Percentiles rank a stretch among this genome's conserved stretches.
Evolutionary conservation across 495 filamentous ascomycete species (phyloP).

Genomic region (Penicillium mononematosum): DNA sequence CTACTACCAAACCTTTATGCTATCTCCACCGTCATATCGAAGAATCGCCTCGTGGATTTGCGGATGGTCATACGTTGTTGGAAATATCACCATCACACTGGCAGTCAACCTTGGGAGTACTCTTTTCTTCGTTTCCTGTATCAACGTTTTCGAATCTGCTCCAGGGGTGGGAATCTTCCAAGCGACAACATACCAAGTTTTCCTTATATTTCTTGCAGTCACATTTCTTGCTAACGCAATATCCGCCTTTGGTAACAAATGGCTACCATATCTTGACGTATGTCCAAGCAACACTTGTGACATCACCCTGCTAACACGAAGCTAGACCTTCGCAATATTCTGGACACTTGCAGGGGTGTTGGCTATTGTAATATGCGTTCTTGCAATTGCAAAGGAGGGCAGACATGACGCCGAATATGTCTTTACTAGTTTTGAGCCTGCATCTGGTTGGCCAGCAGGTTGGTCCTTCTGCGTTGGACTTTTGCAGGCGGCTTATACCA

Average conservation of each 20-base stretch:
- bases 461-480: conserved; percentile 57
- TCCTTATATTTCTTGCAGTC: conserved; percentile 57
- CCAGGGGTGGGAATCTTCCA: conserved; percentile 31
- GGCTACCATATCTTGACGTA: conserved; percentile 43
- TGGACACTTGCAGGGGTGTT: conserved; percentile 56
- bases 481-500: conserved; percentile 52
- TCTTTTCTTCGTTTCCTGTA: conserved; percentile 25
- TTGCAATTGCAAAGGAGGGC: conserved; percentile 49
- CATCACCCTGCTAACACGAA: conserved; percentile 23
- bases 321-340: conserved; percentile 58
- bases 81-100: conserved; percentile 54
- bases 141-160: conserved; percentile 38
- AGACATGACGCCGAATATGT: conserved; percentile 51
- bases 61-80: conserved; percentile 67
- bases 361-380: conserved; percentile 54
- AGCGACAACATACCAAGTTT: conserved; percentile 40
- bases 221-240: conserved; percentile 41
- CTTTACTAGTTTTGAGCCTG: conserved; percentile 53
- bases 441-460: conserved; percentile 57
- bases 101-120: conserved; percentile 35
- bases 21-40: conserved; percentile 46
- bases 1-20: conserved; percentile 67
- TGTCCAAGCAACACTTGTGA: conserved; percentile 39
- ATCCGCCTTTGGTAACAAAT: conserved; percentile 22
- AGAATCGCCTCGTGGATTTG: conserved; percentile 61